A percentile compares a stretch with the other conserved stretches of the same genome.
Conservation (phyloP, 768 basidiomycete genomes). For the Galerina marginata region DNA sequence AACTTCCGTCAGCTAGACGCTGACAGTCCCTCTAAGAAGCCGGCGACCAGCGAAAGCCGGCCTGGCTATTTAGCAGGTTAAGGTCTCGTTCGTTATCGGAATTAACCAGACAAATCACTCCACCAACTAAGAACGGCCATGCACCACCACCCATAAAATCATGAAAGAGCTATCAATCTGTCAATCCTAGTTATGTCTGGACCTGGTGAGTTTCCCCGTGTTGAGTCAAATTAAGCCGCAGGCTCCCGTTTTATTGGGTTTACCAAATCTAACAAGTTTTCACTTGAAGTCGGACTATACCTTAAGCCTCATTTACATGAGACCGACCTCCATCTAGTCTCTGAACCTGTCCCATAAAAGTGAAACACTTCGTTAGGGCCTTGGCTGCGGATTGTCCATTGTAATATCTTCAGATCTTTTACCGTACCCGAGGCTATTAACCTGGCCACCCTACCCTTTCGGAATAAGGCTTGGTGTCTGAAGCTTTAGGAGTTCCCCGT, state of each 20-base stretch:
- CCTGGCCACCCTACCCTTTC: too few relatives aligned
- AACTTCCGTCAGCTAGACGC: constrained; percentile 84
- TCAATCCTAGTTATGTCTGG: constrained; percentile 79
- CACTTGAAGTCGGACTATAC: too few relatives aligned
- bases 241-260: constrained; percentile 46
- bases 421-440: too few relatives aligned
- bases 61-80: constrained; percentile 92
- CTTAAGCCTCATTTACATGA: too few relatives aligned
- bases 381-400: too few relatives aligned
- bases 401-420: too few relatives aligned
- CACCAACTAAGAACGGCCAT: constrained; percentile 90
- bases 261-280: too few relatives aligned
- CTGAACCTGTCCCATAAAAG: too few relatives aligned
- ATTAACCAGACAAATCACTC: constrained; percentile 98
- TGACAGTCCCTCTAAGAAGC: constrained; percentile 89
- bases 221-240: constrained; percentile 79
- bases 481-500: too few relatives aligned
- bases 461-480: too few relatives aligned
- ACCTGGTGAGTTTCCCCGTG: constrained; percentile 73
- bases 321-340: too few relatives aligned
- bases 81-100: constrained; percentile 95
- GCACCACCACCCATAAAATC: constrained; percentile 88
- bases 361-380: too few relatives aligned
- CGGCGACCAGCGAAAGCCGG: constrained; percentile 73
- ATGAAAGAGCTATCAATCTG: constrained; percentile 86